Evolutionary conservation across 768 basidiomycete genomes (phyloP).

Genomic region (Dentipellis fragilis): DNA sequence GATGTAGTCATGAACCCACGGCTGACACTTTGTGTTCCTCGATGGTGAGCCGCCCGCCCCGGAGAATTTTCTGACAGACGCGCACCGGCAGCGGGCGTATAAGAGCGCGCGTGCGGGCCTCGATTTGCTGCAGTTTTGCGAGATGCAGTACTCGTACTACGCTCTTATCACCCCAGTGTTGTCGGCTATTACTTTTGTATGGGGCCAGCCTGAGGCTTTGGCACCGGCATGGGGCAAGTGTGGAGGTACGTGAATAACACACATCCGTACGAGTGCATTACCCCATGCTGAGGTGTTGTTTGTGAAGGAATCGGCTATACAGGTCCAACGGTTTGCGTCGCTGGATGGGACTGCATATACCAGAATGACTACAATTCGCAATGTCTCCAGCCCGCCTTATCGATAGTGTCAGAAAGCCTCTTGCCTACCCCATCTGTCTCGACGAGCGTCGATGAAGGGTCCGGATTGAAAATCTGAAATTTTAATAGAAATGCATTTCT

Average conservation of each 20-base stretch:
- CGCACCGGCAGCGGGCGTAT: too few species aligned
- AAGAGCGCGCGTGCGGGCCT: too few species aligned
- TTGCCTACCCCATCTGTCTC: too few species aligned
- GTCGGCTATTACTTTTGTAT: background rate
- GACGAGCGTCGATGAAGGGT: too few species aligned
- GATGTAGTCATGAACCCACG: too few species aligned
- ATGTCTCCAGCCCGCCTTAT: slow-evolving; percentile 20
- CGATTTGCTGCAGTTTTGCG: background rate
- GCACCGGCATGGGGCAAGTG: background rate
- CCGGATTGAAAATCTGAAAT: too few species aligned
- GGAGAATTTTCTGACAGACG: too few species aligned
- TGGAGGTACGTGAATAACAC: background rate
- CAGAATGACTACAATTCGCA: slow-evolving; percentile 35
- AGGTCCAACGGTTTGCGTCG: slow-evolving; percentile 24
- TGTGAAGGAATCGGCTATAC: background rate
- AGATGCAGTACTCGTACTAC: background rate
- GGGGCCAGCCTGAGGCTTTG: background rate
- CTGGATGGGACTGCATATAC: slow-evolving; percentile 27
- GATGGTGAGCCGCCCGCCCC: too few species aligned
- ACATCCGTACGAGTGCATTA: background rate
- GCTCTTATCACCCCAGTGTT: background rate
- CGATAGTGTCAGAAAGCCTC: too few species aligned
- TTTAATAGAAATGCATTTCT: too few species aligned
- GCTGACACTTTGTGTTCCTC: too few species aligned
- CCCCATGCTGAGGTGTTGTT: background rate